phyloP scores from a whole-genome alignment of 176 grass and related monocot genomes.

The Oryza coarctata region DNA sequence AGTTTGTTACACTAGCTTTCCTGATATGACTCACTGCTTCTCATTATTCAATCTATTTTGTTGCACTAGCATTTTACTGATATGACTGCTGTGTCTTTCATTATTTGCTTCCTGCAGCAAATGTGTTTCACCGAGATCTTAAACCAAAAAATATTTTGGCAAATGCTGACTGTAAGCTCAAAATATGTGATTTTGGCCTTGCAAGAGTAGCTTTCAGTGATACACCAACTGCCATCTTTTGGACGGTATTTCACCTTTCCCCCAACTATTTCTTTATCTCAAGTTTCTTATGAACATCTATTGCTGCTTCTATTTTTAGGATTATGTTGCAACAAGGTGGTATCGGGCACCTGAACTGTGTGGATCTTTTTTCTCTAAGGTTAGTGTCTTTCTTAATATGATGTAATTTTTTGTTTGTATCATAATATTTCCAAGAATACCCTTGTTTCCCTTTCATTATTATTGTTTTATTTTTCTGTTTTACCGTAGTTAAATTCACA shows the following conservation, averaged over 20 bases:
- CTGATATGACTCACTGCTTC: not conserved
- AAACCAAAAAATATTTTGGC: slow-evolving; percentile 84
- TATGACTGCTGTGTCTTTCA: not conserved
- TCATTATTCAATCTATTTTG: not conserved
- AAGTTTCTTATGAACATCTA: not conserved
- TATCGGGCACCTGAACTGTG: slow-evolving; percentile 77
- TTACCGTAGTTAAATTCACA: not conserved
- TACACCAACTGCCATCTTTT: slow-evolving; percentile 79
- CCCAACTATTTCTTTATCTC: not conserved
- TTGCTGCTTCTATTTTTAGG: slow-evolving; percentile 32
- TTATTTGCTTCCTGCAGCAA: slow-evolving; percentile 43
- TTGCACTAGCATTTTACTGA: not conserved
- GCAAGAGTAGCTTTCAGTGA: slow-evolving; percentile 76
- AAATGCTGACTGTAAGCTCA: slow-evolving; percentile 82
- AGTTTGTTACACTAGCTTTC: not conserved
- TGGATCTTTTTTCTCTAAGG: slow-evolving; percentile 79
- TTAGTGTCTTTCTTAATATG: slow-evolving; percentile 20
- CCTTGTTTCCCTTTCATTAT: not conserved
- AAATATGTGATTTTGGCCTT: slow-evolving; percentile 85
- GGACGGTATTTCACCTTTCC: slow-evolving; percentile 48
- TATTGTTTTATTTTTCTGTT: not conserved
- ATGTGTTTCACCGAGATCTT: slow-evolving; percentile 73
- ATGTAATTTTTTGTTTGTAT: not conserved
- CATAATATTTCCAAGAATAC: not conserved
- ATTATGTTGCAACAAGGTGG: slow-evolving; percentile 88